Base-by-base conservation (phyloP, 495 filamentous ascomycete species). In the Penicillium egyptiacum region DNA sequence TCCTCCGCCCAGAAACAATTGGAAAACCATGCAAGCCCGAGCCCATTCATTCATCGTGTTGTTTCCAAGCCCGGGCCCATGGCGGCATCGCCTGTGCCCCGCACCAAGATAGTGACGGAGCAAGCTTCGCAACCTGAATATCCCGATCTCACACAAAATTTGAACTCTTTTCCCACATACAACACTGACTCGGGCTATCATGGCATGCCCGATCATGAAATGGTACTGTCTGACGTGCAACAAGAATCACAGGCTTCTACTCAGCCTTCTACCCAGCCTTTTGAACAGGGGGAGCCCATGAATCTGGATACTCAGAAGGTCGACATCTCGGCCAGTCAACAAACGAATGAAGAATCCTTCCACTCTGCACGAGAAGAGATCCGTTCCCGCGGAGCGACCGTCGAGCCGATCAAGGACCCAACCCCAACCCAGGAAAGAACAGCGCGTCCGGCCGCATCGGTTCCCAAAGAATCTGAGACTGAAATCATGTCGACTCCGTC, bases 171-270 rank as follows among this genome's bases (percentile, higher is more conserved):
- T 43, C 57, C 69, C 4, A 73, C 75, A 45, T 71, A 71, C 28
- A 79, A 78, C 55, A 77, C 74, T 2, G 91, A 96, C 61, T 94
- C 91, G 2, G 91, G 91, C 40, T 95, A 95, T 61, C 86, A 92
- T 80, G 90, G 88, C 48, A 86, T 81, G 82, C 72, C 86, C 75
- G 76, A 83, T 62, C 79, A 76, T 40, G 66, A 72, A 20, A 55
- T 75, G 58, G 63, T 74, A 26, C 52, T 74, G 28, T 62, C 73
- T 8, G 67, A 70, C 44, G 62, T 67, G 51, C 69, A 74, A 40
- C 59, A 57, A 50, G 62, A 74, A 45, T 70, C 73, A 49, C 66
- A 75, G 48, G 43, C 65, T 39, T 67, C 70, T 43, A 72, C 73
- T 28, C 73, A 75, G 33, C 70, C 67, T 39, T 65, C 68, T 50